Conservation (phyloP, 441 rosid genomes). For the Erysimum cheiri region DNA sequence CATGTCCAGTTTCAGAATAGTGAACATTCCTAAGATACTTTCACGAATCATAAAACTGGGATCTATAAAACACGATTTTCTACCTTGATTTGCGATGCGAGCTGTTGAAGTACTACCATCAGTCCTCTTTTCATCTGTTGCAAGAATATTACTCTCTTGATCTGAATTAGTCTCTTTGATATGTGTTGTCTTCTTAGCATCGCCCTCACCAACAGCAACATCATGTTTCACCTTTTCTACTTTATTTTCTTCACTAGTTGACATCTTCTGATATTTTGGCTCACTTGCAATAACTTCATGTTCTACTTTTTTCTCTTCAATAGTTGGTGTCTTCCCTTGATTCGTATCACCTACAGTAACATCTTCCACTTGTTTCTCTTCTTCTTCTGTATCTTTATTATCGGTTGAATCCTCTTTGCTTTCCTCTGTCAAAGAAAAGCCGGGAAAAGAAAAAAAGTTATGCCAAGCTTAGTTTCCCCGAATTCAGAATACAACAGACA, state of each 20-base stretch:
- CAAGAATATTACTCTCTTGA: conserved; percentile 25
- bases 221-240: conserved; percentile 36
- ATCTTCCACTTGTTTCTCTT: conserved; percentile 35
- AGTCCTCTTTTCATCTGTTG: conserved; percentile 32
- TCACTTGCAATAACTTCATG: conserved; percentile 24
- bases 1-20: conserved; percentile 26
- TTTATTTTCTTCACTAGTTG: conserved; percentile 27
- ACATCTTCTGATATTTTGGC: conserved; percentile 24
- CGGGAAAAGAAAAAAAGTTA: conserved; percentile 5
- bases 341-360: conserved; percentile 22
- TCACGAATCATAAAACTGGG: conserved; percentile 8
- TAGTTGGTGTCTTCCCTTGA: conserved; percentile 34
- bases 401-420: conserved; percentile 24
- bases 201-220: conserved; percentile 34
- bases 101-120: conserved; percentile 34
- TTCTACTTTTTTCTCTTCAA: conserved; percentile 19
- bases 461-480: conserved; percentile 17
- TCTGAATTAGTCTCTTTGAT: conserved; percentile 17
- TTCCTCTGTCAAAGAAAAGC: conserved; percentile 22
- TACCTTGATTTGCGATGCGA: conserved; percentile 33
- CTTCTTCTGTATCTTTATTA: conserved; percentile 32
- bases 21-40: conserved; percentile 23
- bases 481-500: conserved; percentile 7
- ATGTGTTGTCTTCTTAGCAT: conserved; percentile 21
- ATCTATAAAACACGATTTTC: conserved; percentile 4